phyloP scores from a whole-genome alignment of 2,329 filamentous ascomycete species.

The Fusarium illudens region DNA sequence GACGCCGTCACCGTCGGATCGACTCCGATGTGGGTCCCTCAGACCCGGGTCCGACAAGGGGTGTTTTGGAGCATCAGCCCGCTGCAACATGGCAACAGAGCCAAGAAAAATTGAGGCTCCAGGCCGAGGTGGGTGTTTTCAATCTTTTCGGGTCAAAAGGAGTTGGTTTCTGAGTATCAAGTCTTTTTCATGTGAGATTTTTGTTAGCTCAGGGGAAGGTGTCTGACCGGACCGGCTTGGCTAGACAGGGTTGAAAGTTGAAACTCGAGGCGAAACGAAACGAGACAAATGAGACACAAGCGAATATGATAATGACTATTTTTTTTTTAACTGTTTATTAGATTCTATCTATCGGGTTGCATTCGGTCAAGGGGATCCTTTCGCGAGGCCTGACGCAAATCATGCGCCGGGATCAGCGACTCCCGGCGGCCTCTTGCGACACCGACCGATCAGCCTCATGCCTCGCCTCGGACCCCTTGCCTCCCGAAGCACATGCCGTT shows the following conservation, averaged over 20 bases:
- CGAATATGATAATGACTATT: not conserved
- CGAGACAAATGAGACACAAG: not conserved
- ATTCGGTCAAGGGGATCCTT: not conserved
- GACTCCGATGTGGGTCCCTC: not conserved
- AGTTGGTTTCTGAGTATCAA: not conserved
- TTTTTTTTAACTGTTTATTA: conserved; percentile 25
- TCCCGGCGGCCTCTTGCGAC: not conserved
- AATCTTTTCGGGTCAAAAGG: not conserved
- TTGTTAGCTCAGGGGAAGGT: conserved; percentile 1
- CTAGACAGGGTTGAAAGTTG: not conserved
- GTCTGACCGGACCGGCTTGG: not conserved
- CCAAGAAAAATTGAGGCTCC: conserved; percentile 1
- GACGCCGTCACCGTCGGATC: not conserved
- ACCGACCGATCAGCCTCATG: not conserved
- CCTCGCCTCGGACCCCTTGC: not conserved
- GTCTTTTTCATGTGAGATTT: conserved; percentile 8
- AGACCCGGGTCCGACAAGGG: conserved; percentile 7
- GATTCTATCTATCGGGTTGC: conserved; percentile 13
- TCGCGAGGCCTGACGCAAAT: not conserved
- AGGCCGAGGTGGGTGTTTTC: not conserved
- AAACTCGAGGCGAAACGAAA: not conserved
- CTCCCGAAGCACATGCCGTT: conserved; percentile 12
- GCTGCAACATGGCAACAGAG: conserved; percentile 6
- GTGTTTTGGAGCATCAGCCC: conserved; percentile 23
- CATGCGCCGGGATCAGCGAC: not conserved